Base-by-base conservation (phyloP, 306 rosid species). In the Carpinus fangiana region DNA sequence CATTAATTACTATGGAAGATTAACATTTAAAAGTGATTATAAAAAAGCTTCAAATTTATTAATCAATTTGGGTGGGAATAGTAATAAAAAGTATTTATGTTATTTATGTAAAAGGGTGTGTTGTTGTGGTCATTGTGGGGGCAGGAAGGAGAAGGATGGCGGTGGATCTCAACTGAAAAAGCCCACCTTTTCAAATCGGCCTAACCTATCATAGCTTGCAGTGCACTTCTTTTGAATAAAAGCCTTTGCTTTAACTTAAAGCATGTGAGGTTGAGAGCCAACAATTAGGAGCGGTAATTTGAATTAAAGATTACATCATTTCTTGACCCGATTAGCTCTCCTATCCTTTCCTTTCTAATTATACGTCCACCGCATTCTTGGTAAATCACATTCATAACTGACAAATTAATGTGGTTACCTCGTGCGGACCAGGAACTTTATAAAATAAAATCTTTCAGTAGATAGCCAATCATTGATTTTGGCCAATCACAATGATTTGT, bases 241-340 rank as follows among this genome's bases (percentile, higher is more conserved):
- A 53, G 82, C 54, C 38, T 23, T 90, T 84, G 92, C 97, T 91
- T 90, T 87, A 74, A 83, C 83, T 87, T 82, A 88, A 91, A 91
- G 97, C 86, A 74, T 62, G 81, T 20, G 76, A 78, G 66, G 79
- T 80, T 83, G 88, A 78, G 85, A 80, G 50, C 80, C 54, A 71
- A 78, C 34, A 18, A 77, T 81, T 77, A 50, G 75, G 71, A 79
- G 20, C 50, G 45, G 66, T 79, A 79, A 86, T 82, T 90, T 85
- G 83, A 88, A 84, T 84, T 77, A 91, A 88, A 85, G 86, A 50
- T 64, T 41, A 76, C 72, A 70, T 73, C 79, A 77, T 79, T 76
- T 47, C 16, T 69, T 70, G 52, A 81, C 71, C 82, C 69, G 47
- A 76, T 82, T 81, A 70, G 86, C 76, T 84, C 81, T 60, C 18